Conservation (phyloP, 2,329 filamentous ascomycete species). For the Rhynchosporium graminicola region DNA sequence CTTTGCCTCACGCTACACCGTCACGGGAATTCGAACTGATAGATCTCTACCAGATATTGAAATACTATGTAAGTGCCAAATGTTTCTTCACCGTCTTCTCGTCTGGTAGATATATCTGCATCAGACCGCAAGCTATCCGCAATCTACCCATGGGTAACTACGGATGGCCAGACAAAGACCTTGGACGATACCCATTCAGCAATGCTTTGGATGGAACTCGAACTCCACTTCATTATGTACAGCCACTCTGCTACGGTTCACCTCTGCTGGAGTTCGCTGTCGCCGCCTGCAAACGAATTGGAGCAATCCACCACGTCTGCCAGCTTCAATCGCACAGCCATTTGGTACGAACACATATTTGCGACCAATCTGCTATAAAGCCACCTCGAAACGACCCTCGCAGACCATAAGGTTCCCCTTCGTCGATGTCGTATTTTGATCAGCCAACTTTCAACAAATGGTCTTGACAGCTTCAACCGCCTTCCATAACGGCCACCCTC, state of each 20-base stretch:
- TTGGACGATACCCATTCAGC: not conserved
- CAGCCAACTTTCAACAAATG: not conserved
- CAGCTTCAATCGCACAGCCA: not conserved
- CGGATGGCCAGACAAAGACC: not conserved
- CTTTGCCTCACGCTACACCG: not conserved
- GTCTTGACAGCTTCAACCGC: not conserved
- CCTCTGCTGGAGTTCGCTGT: not conserved
- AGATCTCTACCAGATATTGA: slow-evolving; percentile 10
- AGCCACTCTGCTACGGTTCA: not conserved
- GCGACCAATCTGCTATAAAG: not conserved
- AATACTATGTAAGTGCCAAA: slow-evolving; percentile 25
- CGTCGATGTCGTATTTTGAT: not conserved
- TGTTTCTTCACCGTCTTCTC: slow-evolving; percentile 20
- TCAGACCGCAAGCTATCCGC: slow-evolving; percentile 16
- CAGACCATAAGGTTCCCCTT: not conserved
- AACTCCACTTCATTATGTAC: not conserved
- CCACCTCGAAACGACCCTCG: not conserved
- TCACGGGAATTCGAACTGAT: not conserved
- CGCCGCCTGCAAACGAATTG: not conserved
- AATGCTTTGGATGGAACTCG: not conserved
- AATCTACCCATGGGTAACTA: not conserved
- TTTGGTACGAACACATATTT: slow-evolving; percentile 2
- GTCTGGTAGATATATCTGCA: slow-evolving; percentile 16
- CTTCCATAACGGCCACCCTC: not conserved
- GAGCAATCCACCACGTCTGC: not conserved